Base-by-base conservation (phyloP, 2,329 filamentous ascomycete species). In the Fusarium camptoceras region DNA sequence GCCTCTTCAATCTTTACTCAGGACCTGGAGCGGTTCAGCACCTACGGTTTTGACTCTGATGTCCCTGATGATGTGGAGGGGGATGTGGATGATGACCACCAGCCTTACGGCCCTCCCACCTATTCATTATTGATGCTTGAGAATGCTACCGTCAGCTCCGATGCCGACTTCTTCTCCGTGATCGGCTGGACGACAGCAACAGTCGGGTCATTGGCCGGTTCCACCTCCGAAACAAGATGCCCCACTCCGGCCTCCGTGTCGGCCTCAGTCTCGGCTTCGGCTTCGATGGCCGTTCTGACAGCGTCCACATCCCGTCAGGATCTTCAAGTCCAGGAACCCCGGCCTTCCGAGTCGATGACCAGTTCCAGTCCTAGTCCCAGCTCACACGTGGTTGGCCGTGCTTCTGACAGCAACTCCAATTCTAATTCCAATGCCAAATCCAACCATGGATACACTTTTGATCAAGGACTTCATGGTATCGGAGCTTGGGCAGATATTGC, bases 401-500 rank as follows among this genome's bases (percentile, higher is more conserved):
- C 55, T 37, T 68, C 67, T 24, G 70, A 69, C 47, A 37, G 59
- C 41, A 49, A 51, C 39, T 58, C 59, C 24, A 47, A 31, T 39
- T 43, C 18, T 37, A n/a, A 37, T 37, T 37, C 34, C 18, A 34
- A n/a, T 12, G 1, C 34, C 43, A 50, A 51, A 31, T 56, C 59
- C 24, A 47, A 27, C 43, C 39, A 64, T 16, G 48, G 37, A 53
- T 57, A 51, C 53, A 46, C 27, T 53, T 54, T 55, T 34, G 51
- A 54, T 22, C 64, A 51, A 25, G 47, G 66, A 42, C 58, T 74
- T 16, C 70, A 54, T 25, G 72, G 62, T 30, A 62, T 73, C 42
- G 72, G 72, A 30, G 64, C 70, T 10, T 74, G 72, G 72, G 72
- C 72, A 43, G 70, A 74, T 31, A 51, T 51, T 22, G 34, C 62